phyloP scores from a whole-genome alignment of 768 basidiomycete genomes.

The Galerina marginata region DNA sequence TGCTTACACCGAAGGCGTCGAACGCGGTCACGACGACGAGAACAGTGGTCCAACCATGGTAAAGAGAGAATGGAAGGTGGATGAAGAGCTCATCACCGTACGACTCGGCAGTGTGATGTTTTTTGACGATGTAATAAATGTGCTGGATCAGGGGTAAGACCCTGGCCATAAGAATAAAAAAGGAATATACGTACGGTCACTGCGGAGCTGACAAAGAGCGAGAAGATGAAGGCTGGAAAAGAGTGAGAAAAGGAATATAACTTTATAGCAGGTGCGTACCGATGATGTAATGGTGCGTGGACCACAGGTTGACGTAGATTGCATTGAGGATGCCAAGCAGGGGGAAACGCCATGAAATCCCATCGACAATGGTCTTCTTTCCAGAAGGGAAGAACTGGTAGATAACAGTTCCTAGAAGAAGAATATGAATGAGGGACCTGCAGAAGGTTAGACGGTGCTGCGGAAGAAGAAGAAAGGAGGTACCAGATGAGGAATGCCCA shows the following conservation, averaged over 20 bases:
- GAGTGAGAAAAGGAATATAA: constrained; percentile 5
- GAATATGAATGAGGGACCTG: constrained; percentile 87
- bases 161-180: constrained; percentile 24
- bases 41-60: constrained; percentile 92
- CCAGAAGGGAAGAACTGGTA: constrained; percentile 86
- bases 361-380: constrained; percentile 82
- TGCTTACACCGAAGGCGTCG: constrained; percentile 88
- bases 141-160: constrained; percentile 54
- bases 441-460: constrained; percentile 22
- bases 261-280: constrained; percentile 41
- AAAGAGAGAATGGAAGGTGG: constrained; percentile 95
- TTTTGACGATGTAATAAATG: constrained; percentile 95
- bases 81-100: constrained; percentile 85
- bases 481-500: constrained; percentile 94
- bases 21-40: constrained; percentile 83
- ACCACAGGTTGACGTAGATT: constrained; percentile 89
- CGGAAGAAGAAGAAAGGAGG: constrained; percentile 17
- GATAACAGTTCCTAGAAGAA: constrained; percentile 89
- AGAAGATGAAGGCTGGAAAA: constrained; percentile 78
- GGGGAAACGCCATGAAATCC: constrained; percentile 90
- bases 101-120: constrained; percentile 70
- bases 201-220: constrained; percentile 84
- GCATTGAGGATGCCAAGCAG: constrained; percentile 87
- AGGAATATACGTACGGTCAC: constrained; percentile 45
- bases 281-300: constrained; percentile 70